phyloP scores from a whole-genome alignment of 148 eudicot species.

The Limonium bicolor region DNA sequence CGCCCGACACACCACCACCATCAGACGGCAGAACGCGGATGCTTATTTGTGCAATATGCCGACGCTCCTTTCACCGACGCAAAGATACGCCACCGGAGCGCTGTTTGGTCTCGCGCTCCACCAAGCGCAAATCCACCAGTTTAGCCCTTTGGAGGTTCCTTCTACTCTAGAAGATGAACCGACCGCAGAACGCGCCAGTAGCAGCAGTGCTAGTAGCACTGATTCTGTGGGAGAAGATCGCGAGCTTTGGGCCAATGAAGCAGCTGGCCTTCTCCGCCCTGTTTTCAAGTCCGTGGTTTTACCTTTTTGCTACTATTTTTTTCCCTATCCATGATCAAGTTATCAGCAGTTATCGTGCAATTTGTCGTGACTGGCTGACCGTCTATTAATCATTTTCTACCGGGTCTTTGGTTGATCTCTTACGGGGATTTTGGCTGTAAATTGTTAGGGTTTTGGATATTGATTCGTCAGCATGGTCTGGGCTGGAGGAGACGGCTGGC shows the following conservation, averaged over 20 bases:
- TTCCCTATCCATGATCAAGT: too few relatives aligned
- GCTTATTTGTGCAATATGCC: too few relatives aligned
- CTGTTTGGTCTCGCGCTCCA: conserved; percentile 58
- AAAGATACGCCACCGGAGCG: conserved; percentile 65
- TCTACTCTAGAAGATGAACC: conserved; percentile 8
- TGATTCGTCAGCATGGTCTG: conserved; percentile 33
- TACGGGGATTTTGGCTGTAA: neutral
- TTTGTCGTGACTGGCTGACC: neutral
- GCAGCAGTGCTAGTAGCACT: conserved; percentile 26
- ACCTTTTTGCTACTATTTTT: neutral
- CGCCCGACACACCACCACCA: too few relatives aligned
- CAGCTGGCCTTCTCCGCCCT: conserved; percentile 61
- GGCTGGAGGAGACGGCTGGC: conserved; percentile 52
- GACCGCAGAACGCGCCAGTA: conserved; percentile 15
- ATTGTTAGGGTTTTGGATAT: conserved; percentile 33
- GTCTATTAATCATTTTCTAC: neutral
- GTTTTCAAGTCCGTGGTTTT: conserved; percentile 35
- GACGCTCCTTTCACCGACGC: conserved; percentile 39
- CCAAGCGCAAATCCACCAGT: conserved; percentile 75
- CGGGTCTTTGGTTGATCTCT: too few relatives aligned
- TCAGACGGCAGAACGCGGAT: too few relatives aligned
- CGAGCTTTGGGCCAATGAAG: conserved; percentile 47
- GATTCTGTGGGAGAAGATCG: conserved; percentile 58
- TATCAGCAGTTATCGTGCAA: too few relatives aligned
- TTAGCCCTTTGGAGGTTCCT: conserved; percentile 28